Percentiles rank a stretch among this genome's conserved stretches.
These are phyloP conservation scores for Onygenales sp. DNA, from an alignment of 2,329 filamentous ascomycete species.

Conservation along the genomic window DNA sequence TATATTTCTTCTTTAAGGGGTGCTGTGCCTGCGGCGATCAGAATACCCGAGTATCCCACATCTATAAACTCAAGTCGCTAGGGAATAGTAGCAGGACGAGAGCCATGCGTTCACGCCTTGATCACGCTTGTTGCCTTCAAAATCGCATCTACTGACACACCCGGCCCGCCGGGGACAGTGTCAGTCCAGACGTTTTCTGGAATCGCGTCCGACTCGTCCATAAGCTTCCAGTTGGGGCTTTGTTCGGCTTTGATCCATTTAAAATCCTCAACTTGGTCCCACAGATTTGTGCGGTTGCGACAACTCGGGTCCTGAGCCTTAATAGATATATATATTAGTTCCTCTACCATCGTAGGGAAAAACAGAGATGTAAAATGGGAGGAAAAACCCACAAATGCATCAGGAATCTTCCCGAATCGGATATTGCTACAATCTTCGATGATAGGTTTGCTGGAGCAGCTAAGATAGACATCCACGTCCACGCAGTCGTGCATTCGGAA, in stretches of 20 bases:
- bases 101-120: slow-evolving; percentile 2
- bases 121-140: slow-evolving; percentile 35
- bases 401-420: slow-evolving; percentile 68
- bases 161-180: slow-evolving; percentile 54
- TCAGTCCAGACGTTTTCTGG: slow-evolving; percentile 58
- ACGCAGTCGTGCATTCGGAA: slow-evolving; percentile 84
- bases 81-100: no score
- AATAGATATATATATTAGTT: not conserved
- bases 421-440: slow-evolving; percentile 80
- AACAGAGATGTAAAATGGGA: not conserved
- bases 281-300: slow-evolving; percentile 51
- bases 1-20: no score
- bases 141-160: slow-evolving; percentile 56
- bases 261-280: slow-evolving; percentile 92
- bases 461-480: slow-evolving; percentile 74
- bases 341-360: not conserved
- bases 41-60: no score
- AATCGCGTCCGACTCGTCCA: slow-evolving; percentile 53
- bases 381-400: slow-evolving; percentile 52
- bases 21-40: no score
- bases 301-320: slow-evolving; percentile 24
- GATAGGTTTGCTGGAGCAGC: slow-evolving; percentile 75
- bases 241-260: slow-evolving; percentile 84
- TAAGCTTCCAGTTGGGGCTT: slow-evolving; percentile 77
- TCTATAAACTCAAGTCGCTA: no score